Base-by-base conservation (phyloP, 805 yeast species). In the Yamadazyma nakazawae region DNA sequence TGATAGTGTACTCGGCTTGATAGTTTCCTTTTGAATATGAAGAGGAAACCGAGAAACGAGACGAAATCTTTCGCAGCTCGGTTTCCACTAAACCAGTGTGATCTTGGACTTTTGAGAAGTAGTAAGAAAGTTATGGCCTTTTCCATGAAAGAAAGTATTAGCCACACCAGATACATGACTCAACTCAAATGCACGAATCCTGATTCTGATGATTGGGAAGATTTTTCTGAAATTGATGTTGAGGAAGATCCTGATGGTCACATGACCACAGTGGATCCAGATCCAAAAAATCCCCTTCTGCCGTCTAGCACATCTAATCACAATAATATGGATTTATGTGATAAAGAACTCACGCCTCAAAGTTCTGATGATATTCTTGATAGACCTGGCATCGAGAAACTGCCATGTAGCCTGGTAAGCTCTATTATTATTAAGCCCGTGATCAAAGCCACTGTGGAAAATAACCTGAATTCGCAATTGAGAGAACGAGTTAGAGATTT, bases 31-130 rank as follows among this genome's bases (percentile, higher is more conserved):
- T 4, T 10, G 9, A 12, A 28, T n/a, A 37, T 37, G 39, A 19
- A 21, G 12, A 10, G 30, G 28, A 38, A 14, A n/a, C 34, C 41
- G 34, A 26, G 21, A 38, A 14, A 38, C 5, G 34, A 14, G 21
- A 16, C 19, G 18, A 35, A 11, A 42, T 41, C 37, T 28, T 39
- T 13, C 13, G 41, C 30, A 28, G 37, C 24, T 35, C 36, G 32
- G 19, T 34, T 34, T 34, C 35, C 35, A 10, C 25, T 37, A 24
- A 32, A 21, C 37, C 35, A 34, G 32, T 41, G 43, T 38, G 34
- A 38, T 26, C 41, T 38, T 9, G 24, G 21, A 21, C 16, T 26
- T 14, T 16, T 38, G 10, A 38, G 41, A 16, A 38, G 34, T 14
- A 38, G 34, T 16, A 38, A 38, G 21, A 38, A 26, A 38, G 10